These are phyloP conservation scores for Francoa sonchifolia DNA, from an alignment of 441 rosid genomes.

Conservation along the genomic window DNA sequence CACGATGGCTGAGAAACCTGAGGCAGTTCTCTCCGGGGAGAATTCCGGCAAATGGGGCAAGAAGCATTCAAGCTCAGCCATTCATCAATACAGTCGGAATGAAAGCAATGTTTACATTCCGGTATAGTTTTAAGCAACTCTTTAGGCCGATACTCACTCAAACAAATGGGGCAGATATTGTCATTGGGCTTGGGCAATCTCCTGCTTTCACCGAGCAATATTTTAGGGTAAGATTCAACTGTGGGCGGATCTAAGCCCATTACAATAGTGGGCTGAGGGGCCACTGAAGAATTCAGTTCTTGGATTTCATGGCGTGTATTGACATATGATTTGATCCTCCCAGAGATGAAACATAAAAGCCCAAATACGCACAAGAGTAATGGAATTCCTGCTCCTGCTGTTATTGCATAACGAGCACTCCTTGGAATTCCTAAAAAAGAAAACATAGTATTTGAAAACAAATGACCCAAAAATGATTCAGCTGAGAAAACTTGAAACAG, in stretches of 20 bases:
- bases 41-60: neutral
- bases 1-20: too few species aligned
- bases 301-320: too few species aligned
- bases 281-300: too few species aligned
- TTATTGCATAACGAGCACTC: slow-evolving; percentile 30
- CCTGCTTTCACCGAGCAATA: neutral
- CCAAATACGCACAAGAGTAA: slow-evolving; percentile 26
- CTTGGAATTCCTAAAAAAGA: slow-evolving; percentile 24
- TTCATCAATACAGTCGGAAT: neutral
- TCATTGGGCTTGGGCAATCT: slow-evolving; percentile 3
- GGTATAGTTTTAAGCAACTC: neutral
- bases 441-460: neutral
- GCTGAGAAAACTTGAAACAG: too few species aligned
- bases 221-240: neutral
- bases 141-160: neutral
- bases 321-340: slow-evolving; percentile 32
- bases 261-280: neutral
- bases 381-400: slow-evolving; percentile 49
- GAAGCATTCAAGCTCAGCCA: neutral
- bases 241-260: slow-evolving; percentile 1
- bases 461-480: neutral
- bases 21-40: too few species aligned
- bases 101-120: neutral
- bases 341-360: slow-evolving; percentile 21
- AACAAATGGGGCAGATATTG: neutral